Evolutionary conservation across 345 rosid genomes (phyloP).

Genomic region (Jatropha curcas): DNA sequence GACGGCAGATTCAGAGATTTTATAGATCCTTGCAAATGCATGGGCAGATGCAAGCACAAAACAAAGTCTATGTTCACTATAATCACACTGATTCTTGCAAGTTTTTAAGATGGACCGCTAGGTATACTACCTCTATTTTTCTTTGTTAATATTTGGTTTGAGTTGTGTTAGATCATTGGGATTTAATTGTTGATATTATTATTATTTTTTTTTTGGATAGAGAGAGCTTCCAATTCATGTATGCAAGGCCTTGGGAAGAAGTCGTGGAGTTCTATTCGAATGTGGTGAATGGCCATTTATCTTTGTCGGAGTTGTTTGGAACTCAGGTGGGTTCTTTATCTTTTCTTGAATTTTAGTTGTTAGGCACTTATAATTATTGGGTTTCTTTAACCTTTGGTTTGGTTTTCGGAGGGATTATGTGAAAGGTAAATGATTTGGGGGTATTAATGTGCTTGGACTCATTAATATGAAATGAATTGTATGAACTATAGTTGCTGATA

Average conservation of each 20-base stretch:
- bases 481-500: too few species aligned
- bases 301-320: constrained; percentile 48
- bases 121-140: constrained; percentile 22
- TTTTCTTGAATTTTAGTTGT: too few species aligned
- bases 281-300: constrained; percentile 45
- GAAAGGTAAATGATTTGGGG: too few species aligned
- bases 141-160: neutral
- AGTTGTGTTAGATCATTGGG: neutral
- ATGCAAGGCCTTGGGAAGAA: constrained; percentile 71
- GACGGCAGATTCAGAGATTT: neutral
- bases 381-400: neutral
- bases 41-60: neutral
- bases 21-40: neutral
- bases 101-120: constrained; percentile 73
- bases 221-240: constrained; percentile 72
- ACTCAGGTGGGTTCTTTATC: constrained; percentile 38
- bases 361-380: too few species aligned
- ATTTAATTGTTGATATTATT: too few species aligned
- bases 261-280: constrained; percentile 61
- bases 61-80: constrained; percentile 55
- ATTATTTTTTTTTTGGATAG: constrained; percentile 26
- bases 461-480: too few species aligned
- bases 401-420: neutral
- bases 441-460: too few species aligned
- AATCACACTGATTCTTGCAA: constrained; percentile 74